Conservation (phyloP, 2,329 filamentous ascomycete species). For the Elsinoe australis region DNA sequence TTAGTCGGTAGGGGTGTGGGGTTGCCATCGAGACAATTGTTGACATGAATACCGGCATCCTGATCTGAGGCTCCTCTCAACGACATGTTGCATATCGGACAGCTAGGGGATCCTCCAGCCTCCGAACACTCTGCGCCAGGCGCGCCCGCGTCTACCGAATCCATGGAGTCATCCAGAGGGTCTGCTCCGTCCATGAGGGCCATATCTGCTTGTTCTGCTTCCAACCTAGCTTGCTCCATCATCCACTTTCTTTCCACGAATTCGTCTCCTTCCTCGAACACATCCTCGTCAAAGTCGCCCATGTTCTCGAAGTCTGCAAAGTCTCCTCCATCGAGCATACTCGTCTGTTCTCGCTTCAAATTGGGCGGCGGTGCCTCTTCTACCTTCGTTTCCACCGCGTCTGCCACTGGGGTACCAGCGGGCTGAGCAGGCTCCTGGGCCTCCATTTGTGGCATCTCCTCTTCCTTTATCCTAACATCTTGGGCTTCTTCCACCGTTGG, state of each 20-base stretch:
- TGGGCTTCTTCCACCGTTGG: background rate
- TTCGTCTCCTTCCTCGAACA: conserved; percentile 48
- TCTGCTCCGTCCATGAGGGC: conserved; percentile 21
- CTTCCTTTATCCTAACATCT: background rate
- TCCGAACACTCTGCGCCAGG: conserved; percentile 15
- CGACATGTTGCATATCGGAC: conserved; percentile 68
- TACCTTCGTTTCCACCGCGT: background rate
- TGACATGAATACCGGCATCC: conserved; percentile 77
- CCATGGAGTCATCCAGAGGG: conserved; percentile 1
- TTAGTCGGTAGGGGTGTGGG: conserved; percentile 47
- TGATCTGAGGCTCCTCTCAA: conserved; percentile 51
- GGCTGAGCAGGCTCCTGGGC: too few relatives aligned
- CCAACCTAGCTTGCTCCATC: conserved; percentile 57
- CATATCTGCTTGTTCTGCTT: conserved; percentile 46
- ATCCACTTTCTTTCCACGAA: conserved; percentile 55
- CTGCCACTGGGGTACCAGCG: too few relatives aligned
- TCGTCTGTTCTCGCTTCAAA: conserved; percentile 44
- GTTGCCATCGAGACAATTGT: conserved; percentile 82
- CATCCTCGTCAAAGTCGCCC: conserved; percentile 54
- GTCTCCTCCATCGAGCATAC: conserved; percentile 43
- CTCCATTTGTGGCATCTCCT: too few relatives aligned
- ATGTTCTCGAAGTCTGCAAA: conserved; percentile 45
- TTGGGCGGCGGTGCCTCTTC: conserved; percentile 22
- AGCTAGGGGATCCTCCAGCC: conserved; percentile 37
- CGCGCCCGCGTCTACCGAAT: conserved; percentile 5